phyloP scores from a whole-genome alignment of 768 basidiomycete species.

The Suillus hirtellus region DNA sequence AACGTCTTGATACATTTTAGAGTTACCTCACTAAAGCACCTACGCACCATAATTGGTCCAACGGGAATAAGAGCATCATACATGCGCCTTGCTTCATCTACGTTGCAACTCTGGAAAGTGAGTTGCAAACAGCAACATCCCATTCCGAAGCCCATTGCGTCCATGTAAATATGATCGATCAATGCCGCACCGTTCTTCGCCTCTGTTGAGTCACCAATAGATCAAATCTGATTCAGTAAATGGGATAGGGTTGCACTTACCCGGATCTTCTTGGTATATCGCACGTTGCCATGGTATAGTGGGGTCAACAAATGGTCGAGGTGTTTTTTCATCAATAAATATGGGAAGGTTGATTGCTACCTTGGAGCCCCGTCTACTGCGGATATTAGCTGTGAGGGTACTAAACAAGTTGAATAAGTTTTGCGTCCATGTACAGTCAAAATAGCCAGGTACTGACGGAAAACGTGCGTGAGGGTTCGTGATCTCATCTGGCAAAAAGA shows the following conservation, averaged over 20 bases:
- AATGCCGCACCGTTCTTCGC: constrained; percentile 89
- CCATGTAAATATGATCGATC: constrained; percentile 92
- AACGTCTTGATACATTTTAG: constrained; percentile 8
- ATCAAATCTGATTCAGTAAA: constrained; percentile 8
- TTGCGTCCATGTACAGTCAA: constrained; percentile 15
- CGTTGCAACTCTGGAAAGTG: constrained; percentile 96
- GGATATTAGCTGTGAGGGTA: constrained; percentile 96
- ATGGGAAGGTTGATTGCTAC: constrained; percentile 95
- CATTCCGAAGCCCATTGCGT: constrained; percentile 99
- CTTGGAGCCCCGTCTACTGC: constrained; percentile 86
- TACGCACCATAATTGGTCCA: constrained; percentile 87
- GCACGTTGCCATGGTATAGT: constrained; percentile 86
- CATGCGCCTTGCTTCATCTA: constrained; percentile 86
- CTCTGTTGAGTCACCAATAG: constrained; percentile 45
- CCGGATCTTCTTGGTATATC: constrained; percentile 82
- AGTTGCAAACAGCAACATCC: constrained; percentile 97
- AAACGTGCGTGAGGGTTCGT: constrained; percentile 98
- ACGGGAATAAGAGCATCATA: constrained; percentile 97
- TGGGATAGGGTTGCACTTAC: constrained; percentile 42
- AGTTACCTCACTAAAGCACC: background rate
- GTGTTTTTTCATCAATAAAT: constrained; percentile 85
- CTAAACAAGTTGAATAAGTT: constrained; percentile 42
- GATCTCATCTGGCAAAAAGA: constrained; percentile 94
- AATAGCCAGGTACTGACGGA: constrained; percentile 64
- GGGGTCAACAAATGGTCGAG: constrained; percentile 87